These are phyloP conservation scores for Litsea cubeba DNA, from an alignment of 164 flowering plant species.

Conservation along the genomic window DNA sequence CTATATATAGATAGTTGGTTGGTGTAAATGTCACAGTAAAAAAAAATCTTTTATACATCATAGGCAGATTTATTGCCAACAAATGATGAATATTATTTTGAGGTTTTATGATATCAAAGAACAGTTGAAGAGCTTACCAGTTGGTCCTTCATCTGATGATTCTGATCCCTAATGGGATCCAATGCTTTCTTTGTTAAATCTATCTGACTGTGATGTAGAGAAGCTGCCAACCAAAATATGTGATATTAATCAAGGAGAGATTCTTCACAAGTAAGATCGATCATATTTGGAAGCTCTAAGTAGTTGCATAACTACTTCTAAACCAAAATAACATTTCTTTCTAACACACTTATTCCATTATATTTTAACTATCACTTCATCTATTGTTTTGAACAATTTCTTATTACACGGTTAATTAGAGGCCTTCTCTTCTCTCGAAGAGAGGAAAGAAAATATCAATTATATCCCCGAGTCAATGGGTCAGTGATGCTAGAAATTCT, in stretches of 20 bases:
- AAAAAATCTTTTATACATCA: not conserved
- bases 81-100: not conserved
- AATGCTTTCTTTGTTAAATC: conserved; percentile 24
- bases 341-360: not conserved
- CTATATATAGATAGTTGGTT: not conserved
- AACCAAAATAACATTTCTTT: not conserved
- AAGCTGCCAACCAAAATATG: conserved; percentile 2
- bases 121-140: conserved; percentile 30
- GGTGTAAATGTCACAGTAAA: not conserved
- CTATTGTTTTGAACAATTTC: not conserved
- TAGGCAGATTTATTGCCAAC: not conserved
- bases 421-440: not conserved
- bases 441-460: too few species aligned
- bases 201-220: not conserved
- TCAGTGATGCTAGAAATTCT: too few species aligned
- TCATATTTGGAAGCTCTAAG: not conserved
- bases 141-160: conserved; percentile 40
- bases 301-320: not conserved
- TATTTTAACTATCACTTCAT: not conserved
- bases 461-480: not conserved
- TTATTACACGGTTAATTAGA: not conserved
- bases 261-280: not conserved
- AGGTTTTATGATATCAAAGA: not conserved
- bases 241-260: not conserved
- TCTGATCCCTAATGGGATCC: conserved; percentile 33